Conservation (phyloP, 2,329 filamentous ascomycete genomes). For the Domatiomyces globalis region DNA sequence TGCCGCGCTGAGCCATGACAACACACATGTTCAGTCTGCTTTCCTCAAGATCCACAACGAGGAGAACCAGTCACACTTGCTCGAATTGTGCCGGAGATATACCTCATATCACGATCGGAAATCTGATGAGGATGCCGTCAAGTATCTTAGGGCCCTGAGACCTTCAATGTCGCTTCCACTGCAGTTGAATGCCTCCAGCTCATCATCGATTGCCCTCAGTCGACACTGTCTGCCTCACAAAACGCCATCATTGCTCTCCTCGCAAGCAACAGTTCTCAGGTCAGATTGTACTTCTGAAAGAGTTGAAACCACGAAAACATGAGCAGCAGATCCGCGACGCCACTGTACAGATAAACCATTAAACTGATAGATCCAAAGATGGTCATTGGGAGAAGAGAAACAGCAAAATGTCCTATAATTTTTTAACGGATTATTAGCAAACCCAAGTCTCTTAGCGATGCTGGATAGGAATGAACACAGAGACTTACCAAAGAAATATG, state of each 20-base stretch:
- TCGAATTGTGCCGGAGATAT: slow-evolving; percentile 32
- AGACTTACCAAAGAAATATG: too few relatives aligned
- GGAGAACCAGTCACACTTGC: slow-evolving; percentile 22
- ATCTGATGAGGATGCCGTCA: slow-evolving; percentile 31
- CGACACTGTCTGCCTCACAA: slow-evolving; percentile 26
- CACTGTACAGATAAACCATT: too few relatives aligned
- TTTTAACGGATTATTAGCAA: too few relatives aligned
- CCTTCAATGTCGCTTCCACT: slow-evolving; percentile 27
- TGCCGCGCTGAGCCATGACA: slow-evolving; percentile 32
- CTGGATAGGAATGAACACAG: too few relatives aligned
- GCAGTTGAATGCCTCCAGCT: slow-evolving; percentile 32
- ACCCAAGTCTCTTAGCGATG: too few relatives aligned
- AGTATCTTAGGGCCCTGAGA: slow-evolving; percentile 30
- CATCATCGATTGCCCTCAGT: slow-evolving; percentile 26
- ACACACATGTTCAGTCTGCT: slow-evolving; percentile 31
- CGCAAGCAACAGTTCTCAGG: slow-evolving; percentile 29
- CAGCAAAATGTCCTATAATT: too few relatives aligned
- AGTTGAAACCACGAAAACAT: slow-evolving; percentile 32
- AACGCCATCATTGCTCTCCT: slow-evolving; percentile 35
- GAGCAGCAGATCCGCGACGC: too few relatives aligned
- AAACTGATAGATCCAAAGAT: too few relatives aligned
- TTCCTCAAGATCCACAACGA: slow-evolving; percentile 31
- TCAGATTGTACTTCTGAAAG: slow-evolving; percentile 30
- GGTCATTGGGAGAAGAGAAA: too few relatives aligned
- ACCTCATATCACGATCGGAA: slow-evolving; percentile 28